These are phyloP conservation scores for Craspedostauros australis DNA, from an alignment of 108 stramenopile genomes.

Conservation along the genomic window DNA sequence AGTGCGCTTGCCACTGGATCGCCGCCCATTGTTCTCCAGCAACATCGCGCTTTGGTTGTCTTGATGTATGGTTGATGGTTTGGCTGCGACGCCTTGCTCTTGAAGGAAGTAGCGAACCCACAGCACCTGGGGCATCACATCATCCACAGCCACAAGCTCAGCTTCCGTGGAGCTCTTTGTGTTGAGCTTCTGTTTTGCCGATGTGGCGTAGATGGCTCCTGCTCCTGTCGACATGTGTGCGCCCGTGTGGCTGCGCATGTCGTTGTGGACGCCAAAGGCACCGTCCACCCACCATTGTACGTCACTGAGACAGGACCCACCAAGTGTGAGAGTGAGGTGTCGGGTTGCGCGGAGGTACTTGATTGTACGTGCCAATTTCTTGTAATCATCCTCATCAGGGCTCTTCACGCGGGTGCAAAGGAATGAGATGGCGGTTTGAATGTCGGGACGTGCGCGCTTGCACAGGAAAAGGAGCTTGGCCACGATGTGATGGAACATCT, in stretches of 20 bases:
- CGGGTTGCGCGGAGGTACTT: slow-evolving; percentile 24
- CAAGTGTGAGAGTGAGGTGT: slow-evolving; percentile 5
- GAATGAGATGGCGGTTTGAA: slow-evolving; percentile 26
- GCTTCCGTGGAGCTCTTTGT: slow-evolving; percentile 41
- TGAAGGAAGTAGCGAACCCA: slow-evolving; percentile 39
- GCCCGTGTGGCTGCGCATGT: slow-evolving; percentile 46
- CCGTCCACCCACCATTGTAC: slow-evolving; percentile 59
- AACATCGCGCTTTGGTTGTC: too few relatives aligned
- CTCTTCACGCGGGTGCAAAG: slow-evolving; percentile 28
- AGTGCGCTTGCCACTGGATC: slow-evolving; percentile 8
- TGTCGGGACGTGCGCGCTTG: slow-evolving; percentile 26
- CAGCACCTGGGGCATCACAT: slow-evolving; percentile 28
- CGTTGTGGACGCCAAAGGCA: slow-evolving; percentile 36
- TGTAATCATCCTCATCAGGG: slow-evolving; percentile 28
- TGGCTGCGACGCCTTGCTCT: slow-evolving; percentile 37
- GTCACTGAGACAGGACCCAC: too few relatives aligned
- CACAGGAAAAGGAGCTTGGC: slow-evolving; percentile 31
- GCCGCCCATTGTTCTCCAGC: slow-evolving; percentile 31
- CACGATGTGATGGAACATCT: slow-evolving; percentile 24
- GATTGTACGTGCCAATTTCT: slow-evolving; percentile 27
- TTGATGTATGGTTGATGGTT: not conserved
- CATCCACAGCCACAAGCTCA: slow-evolving; percentile 36
- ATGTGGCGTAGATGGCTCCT: slow-evolving; percentile 18
- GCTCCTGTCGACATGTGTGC: slow-evolving; percentile 31
- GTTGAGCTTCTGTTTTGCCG: slow-evolving; percentile 32